phyloP scores from a whole-genome alignment of 495 filamentous ascomycete genomes.

The Podospora pseudocomata region DNA sequence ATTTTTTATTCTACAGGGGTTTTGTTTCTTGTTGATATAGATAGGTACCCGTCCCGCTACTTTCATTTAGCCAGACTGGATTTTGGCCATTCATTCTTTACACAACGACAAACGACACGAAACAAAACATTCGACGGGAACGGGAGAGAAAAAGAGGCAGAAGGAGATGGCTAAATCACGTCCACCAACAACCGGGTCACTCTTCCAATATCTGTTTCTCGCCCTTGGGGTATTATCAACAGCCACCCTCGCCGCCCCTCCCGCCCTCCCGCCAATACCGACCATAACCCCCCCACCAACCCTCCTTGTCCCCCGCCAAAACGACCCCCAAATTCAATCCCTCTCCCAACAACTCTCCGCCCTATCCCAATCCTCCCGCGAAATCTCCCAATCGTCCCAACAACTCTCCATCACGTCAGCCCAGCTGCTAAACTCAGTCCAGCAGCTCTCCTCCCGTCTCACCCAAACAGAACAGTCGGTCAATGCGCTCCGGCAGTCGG shows the following conservation, averaged over 20 bases:
- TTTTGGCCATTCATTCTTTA: neutral
- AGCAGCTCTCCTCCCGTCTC: slow-evolving; percentile 27
- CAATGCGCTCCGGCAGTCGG: slow-evolving; percentile 16
- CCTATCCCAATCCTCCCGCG: slow-evolving; percentile 29
- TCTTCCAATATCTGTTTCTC: slow-evolving; percentile 16
- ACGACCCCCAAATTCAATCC: slow-evolving; percentile 36
- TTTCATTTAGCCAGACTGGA: slow-evolving; percentile 18
- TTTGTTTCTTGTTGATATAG: neutral
- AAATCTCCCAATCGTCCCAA: slow-evolving; percentile 38
- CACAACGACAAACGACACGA: neutral
- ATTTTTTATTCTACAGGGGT: neutral
- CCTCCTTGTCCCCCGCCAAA: slow-evolving; percentile 28
- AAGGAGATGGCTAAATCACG: slow-evolving; percentile 11
- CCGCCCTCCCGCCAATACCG: slow-evolving; percentile 16
- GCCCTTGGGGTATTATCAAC: slow-evolving; percentile 19
- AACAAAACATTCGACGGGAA: neutral
- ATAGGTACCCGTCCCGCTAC: neutral
- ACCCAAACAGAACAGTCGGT: slow-evolving; percentile 27
- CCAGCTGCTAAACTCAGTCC: slow-evolving; percentile 34
- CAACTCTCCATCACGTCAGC: slow-evolving; percentile 38
- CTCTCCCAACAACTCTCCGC: slow-evolving; percentile 36
- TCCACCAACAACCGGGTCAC: slow-evolving; percentile 15
- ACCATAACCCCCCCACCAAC: slow-evolving; percentile 23
- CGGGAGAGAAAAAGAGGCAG: neutral
- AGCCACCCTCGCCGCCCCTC: slow-evolving; percentile 7